These are phyloP conservation scores for Cutaneotrichosporon dermatis DNA, from an alignment of 1,284 basidiomycete genomes.

Conservation along the genomic window DNA sequence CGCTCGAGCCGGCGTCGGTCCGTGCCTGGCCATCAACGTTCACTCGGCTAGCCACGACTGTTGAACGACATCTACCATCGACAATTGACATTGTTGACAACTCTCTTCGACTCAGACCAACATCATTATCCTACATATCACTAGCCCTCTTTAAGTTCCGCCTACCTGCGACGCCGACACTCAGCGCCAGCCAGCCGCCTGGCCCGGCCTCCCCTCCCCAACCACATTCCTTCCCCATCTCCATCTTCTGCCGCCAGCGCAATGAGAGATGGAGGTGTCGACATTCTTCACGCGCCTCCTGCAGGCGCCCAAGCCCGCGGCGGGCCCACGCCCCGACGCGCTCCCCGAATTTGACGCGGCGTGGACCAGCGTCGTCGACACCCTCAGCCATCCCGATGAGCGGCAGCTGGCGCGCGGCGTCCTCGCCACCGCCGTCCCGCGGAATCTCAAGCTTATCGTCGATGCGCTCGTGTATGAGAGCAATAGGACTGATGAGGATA, in stretches of 20 bases:
- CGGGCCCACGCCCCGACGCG: constrained; percentile 26
- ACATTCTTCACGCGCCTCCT: constrained; percentile 45
- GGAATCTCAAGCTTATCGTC: constrained; percentile 70
- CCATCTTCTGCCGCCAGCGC: neutral
- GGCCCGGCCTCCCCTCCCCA: too few relatives aligned
- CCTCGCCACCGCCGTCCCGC: constrained; percentile 71
- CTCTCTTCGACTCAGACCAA: too few relatives aligned
- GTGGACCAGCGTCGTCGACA: constrained; percentile 32
- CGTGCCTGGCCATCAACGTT: too few relatives aligned
- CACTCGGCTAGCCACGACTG: too few relatives aligned
- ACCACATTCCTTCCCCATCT: neutral
- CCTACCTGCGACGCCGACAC: too few relatives aligned
- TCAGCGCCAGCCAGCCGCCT: too few relatives aligned
- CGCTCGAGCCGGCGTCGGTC: too few relatives aligned
- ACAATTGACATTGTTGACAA: too few relatives aligned
- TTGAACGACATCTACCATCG: too few relatives aligned
- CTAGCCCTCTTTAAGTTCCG: too few relatives aligned
- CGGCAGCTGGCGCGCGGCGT: constrained; percentile 60
- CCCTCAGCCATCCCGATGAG: constrained; percentile 45
- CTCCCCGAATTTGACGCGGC: constrained; percentile 37
- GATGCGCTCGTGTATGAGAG: constrained; percentile 83
- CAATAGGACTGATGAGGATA: constrained; percentile 74
- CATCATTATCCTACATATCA: too few relatives aligned
- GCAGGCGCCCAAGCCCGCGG: constrained; percentile 28
- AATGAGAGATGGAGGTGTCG: constrained; percentile 33